Evolutionary conservation across 345 rosid species (phyloP).

Genomic region (Linum lewisii): DNA sequence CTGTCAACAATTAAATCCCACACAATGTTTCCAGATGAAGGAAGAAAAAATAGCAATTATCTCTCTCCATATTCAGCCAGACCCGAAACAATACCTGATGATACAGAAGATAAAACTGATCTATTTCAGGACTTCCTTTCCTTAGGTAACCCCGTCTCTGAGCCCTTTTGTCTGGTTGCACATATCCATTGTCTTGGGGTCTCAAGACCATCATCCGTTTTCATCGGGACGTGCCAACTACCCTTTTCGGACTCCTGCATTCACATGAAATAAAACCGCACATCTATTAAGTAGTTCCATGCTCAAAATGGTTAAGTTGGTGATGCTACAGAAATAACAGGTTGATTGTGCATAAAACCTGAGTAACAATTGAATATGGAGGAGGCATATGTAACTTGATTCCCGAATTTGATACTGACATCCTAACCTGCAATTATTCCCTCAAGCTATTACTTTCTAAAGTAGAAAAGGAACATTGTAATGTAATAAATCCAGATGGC

Average conservation of each 20-base stretch:
- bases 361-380: constrained; percentile 86
- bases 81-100: not conserved
- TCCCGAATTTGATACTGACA: constrained; percentile 41
- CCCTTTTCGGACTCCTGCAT: constrained; percentile 85
- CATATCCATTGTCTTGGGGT: constrained; percentile 74
- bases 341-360: constrained; percentile 31
- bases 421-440: constrained; percentile 47
- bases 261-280: not conserved
- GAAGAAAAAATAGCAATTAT: too few relatives aligned
- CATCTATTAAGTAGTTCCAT: not conserved
- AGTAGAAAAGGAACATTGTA: not conserved
- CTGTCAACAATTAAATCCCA: too few relatives aligned
- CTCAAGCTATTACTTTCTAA: not conserved
- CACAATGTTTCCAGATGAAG: too few relatives aligned
- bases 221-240: constrained; percentile 76
- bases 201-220: constrained; percentile 51
- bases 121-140: not conserved
- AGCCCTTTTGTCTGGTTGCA: constrained; percentile 28
- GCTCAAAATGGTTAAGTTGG: not conserved
- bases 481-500: not conserved
- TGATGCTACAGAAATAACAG: not conserved
- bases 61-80: too few relatives aligned
- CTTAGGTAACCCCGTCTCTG: not conserved
- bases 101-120: not conserved
- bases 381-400: constrained; percentile 74